A percentile compares a stretch with the other conserved stretches of the same genome.
phyloP scores from a whole-genome alignment of 2,329 filamentous ascomycete species.

The Aspergillus sp. region DNA sequence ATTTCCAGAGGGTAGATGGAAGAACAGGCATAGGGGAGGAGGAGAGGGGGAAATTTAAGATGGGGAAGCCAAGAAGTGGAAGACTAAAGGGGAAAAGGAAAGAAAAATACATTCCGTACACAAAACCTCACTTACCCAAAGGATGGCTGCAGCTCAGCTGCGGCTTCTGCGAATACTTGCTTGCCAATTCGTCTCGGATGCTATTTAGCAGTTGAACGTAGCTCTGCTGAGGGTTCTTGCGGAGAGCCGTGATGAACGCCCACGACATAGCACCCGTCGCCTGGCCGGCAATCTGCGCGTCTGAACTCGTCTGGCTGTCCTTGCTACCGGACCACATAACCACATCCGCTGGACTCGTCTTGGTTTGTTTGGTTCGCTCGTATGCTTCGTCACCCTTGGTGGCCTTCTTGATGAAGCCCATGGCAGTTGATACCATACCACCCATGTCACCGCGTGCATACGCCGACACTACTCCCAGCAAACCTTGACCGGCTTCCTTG shows the following conservation, averaged over 20 bases:
- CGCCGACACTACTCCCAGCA: conserved; percentile 60
- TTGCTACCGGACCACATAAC: conserved; percentile 98
- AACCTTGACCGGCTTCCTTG: conserved; percentile 58
- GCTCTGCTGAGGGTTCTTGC: conserved; percentile 89
- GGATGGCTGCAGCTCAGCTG: conserved; percentile 95
- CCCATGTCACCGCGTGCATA: conserved; percentile 79
- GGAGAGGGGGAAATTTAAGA: no score
- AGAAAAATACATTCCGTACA: not conserved
- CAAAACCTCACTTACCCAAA: conserved; percentile 57
- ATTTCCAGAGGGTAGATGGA: no score
- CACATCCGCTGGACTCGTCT: conserved; percentile 90
- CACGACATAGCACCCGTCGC: conserved; percentile 98
- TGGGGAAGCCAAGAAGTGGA: no score
- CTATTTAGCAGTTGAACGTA: conserved; percentile 94
- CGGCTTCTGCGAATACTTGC: conserved; percentile 88
- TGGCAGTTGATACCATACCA: conserved; percentile 70
- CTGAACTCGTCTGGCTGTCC: conserved; percentile 88
- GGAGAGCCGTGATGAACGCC: conserved; percentile 86
- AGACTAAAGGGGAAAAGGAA: conserved; percentile 1
- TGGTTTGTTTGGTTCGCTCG: conserved; percentile 73
- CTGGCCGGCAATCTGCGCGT: conserved; percentile 77
- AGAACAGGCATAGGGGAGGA: no score
- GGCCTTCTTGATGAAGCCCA: conserved; percentile 80
- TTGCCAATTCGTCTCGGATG: conserved; percentile 78
- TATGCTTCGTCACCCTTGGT: conserved; percentile 69